Base-by-base conservation (phyloP, 1,284 basidiomycete genomes). In the Exobasidium rhododendri region DNA sequence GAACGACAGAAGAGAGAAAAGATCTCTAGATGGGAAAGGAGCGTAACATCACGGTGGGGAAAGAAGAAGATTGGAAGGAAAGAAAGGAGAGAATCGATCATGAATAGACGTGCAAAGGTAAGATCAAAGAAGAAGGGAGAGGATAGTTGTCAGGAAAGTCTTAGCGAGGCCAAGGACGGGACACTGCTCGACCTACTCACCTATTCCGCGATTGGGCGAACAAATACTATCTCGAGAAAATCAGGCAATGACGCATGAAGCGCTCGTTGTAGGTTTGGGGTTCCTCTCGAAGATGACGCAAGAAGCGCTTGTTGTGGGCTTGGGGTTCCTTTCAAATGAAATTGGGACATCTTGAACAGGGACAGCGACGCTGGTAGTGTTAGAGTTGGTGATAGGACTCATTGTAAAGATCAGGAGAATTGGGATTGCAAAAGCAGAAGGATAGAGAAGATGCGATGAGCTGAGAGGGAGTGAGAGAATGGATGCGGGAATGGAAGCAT, bases 61-160 rank as follows among this genome's bases (percentile, higher is more conserved):
- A 43, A 43, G 40, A n/a, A 43, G n/a, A 43, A n/a, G 40, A 43
- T 11, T n/a, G n/a, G n/a, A 43, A n/a, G 40, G 40, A 43, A 43
- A n/a, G 40, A 43, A 43, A 43, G 40, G 40, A 43, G n/a, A 11
- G n/a, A 43, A 43, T 11, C 11, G 40, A 43, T 11, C 11, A n/a
- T 11, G n/a, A 43, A n/a, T 11, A 43, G n/a, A 11, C 11, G n/a
- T 11, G 40, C 11, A 43, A 43, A n/a, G 11, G 40, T 11, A 43
- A n/a, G 40, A n/a, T 11, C 11, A 11, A 43, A 43, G 40, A 43
- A 11, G 40, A 43, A 43, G 11, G n/a, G n/a, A 43, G 40, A n/a
- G 40, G n/a, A 11, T 43, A 43, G n/a, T 11, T 11, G 11, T 11
- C 11, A 43, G 11, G n/a, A 43, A 43, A n/a, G 40, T 11, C 11